Evolutionary conservation across 768 basidiomycete species (phyloP).

Genomic region (Naganishia vishniacii): DNA sequence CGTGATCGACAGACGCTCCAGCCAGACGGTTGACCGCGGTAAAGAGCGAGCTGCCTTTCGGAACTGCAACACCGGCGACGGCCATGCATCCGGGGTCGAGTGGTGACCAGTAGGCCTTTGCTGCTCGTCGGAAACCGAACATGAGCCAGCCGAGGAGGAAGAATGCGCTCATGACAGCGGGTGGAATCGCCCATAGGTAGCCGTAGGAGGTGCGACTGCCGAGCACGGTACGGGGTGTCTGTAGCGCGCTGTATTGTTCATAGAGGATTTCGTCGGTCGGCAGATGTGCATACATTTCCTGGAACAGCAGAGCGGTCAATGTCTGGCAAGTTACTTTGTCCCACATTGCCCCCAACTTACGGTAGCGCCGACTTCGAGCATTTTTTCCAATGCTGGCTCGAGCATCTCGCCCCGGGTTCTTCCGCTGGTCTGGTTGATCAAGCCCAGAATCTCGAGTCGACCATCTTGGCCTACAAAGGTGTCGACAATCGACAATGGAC

Average conservation of each 20-base stretch:
- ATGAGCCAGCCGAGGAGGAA: conserved; percentile 20
- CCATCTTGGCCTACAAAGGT: conserved; percentile 12
- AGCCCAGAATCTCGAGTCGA: conserved; percentile 7
- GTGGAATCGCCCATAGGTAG: conserved; percentile 16
- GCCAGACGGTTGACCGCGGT: neutral
- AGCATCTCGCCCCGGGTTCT: conserved; percentile 10
- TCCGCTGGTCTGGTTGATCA: conserved; percentile 3
- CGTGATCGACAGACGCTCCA: neutral
- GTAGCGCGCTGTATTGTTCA: neutral
- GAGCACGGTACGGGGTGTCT: conserved; percentile 16
- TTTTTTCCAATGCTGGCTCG: neutral
- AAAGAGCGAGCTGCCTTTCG: conserved; percentile 9
- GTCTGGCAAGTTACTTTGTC: no score
- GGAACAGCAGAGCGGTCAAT: neutral
- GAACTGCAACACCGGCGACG: conserved; percentile 19
- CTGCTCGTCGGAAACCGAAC: conserved; percentile 13
- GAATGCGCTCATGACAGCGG: neutral
- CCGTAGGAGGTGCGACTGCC: conserved; percentile 10
- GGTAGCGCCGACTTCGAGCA: conserved; percentile 10
- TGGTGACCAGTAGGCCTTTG: conserved; percentile 15
- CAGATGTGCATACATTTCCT: conserved; percentile 15
- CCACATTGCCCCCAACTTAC: neutral
- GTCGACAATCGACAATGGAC: neutral
- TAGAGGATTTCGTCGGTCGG: neutral
- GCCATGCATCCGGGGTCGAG: conserved; percentile 21